phyloP scores from a whole-genome alignment of 257 asterid species.

The Handroanthus guayacan region DNA sequence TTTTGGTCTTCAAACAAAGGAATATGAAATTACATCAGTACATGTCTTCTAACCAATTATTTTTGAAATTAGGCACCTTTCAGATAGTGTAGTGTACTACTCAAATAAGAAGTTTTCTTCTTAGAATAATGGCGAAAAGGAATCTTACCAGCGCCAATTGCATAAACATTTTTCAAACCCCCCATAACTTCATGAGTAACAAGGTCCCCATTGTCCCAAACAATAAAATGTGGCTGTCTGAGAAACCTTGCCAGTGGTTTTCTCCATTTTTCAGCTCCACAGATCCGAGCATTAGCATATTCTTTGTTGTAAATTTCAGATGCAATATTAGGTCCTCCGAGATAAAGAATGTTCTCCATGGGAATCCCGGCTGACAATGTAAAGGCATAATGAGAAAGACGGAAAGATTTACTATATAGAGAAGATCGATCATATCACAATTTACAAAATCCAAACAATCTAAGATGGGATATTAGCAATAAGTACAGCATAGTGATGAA shows the following conservation, averaged over 20 bases:
- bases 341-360: slow-evolving; percentile 83
- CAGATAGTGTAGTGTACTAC: neutral
- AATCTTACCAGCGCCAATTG: slow-evolving; percentile 84
- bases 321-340: slow-evolving; percentile 95
- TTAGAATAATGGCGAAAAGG: slow-evolving; percentile 22
- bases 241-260: slow-evolving; percentile 81
- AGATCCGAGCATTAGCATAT: slow-evolving; percentile 89
- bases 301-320: slow-evolving; percentile 90
- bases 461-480: neutral
- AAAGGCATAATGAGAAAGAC: slow-evolving; percentile 34
- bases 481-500: neutral
- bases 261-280: slow-evolving; percentile 94
- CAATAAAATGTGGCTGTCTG: slow-evolving; percentile 91
- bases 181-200: slow-evolving; percentile 97
- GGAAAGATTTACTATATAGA: slow-evolving; percentile 13
- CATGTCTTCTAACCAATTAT: neutral
- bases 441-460: slow-evolving; percentile 5
- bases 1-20: slow-evolving; percentile 4
- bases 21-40: neutral
- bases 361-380: slow-evolving; percentile 71
- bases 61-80: neutral
- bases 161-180: slow-evolving; percentile 87
- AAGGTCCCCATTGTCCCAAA: slow-evolving; percentile 90
- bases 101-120: neutral
- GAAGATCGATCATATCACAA: slow-evolving; percentile 3